Evolutionary conservation across 495 filamentous ascomycete genomes (phyloP).

Genomic region (Talaromyces wortmannii): DNA sequence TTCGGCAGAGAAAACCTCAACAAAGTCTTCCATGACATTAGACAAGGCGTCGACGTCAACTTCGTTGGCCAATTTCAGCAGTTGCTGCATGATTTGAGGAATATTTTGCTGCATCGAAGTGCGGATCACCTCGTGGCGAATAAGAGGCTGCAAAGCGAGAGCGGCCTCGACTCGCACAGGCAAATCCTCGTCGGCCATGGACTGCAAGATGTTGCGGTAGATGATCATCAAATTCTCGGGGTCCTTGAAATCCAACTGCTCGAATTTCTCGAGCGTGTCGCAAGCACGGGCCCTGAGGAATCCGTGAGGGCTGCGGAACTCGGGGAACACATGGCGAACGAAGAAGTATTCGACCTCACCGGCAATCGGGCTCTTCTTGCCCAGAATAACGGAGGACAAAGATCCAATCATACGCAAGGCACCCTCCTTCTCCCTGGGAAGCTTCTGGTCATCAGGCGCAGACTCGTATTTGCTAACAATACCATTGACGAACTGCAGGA

Average conservation of each 20-base stretch:
- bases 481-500: slow-evolving; percentile 87
- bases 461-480: slow-evolving; percentile 87
- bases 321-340: slow-evolving; percentile 95
- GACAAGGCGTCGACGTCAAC: slow-evolving; percentile 89
- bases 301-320: slow-evolving; percentile 88
- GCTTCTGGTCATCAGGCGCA: slow-evolving; percentile 78
- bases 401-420: slow-evolving; percentile 97
- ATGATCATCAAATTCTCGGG: slow-evolving; percentile 88
- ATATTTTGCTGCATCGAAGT: slow-evolving; percentile 95
- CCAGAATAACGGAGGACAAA: slow-evolving; percentile 83
- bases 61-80: slow-evolving; percentile 93
- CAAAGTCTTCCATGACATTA: slow-evolving; percentile 99
- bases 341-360: slow-evolving; percentile 99
- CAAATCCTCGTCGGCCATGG: slow-evolving; percentile 86
- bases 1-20: slow-evolving; percentile 94
- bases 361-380: slow-evolving; percentile 96
- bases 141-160: slow-evolving; percentile 88
- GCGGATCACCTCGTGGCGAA: slow-evolving; percentile 89
- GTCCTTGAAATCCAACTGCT: slow-evolving; percentile 93
- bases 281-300: slow-evolving; percentile 93
- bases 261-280: slow-evolving; percentile 95
- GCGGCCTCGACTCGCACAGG: slow-evolving; percentile 94
- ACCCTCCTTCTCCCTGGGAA: slow-evolving; percentile 91
- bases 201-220: slow-evolving; percentile 94
- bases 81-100: slow-evolving; percentile 98